phyloP scores from a whole-genome alignment of 805 yeast species.

The Pichia kluyveri region DNA sequence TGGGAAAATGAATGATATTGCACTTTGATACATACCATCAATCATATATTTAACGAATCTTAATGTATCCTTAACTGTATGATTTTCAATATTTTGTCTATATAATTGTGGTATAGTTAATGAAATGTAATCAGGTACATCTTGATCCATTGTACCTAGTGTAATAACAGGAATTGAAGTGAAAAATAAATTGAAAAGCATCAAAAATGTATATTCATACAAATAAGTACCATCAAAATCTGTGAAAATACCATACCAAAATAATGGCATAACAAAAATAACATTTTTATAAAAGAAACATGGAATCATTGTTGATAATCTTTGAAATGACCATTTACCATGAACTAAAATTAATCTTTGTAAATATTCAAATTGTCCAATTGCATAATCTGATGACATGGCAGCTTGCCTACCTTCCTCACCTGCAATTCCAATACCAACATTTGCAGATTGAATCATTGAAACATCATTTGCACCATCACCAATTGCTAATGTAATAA shows the following conservation, averaged over 20 bases:
- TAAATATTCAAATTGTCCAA: conserved; percentile 69
- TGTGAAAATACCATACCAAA: conserved; percentile 67
- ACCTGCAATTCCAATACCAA: conserved; percentile 83
- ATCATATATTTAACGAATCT: conserved; percentile 54
- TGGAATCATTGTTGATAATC: conserved; percentile 72
- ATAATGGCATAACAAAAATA: conserved; percentile 61
- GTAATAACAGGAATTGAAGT: conserved; percentile 73
- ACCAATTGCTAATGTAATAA: conserved; percentile 75
- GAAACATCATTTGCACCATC: conserved; percentile 87
- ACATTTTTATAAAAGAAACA: conserved; percentile 73
- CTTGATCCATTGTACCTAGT: conserved; percentile 68
- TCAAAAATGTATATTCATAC: conserved; percentile 69
- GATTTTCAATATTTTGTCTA: conserved; percentile 48
- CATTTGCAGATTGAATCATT: conserved; percentile 80
- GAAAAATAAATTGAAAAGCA: conserved; percentile 73
- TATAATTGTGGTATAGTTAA: conserved; percentile 64
- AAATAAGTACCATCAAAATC: conserved; percentile 69
- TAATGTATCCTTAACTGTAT: conserved; percentile 51
- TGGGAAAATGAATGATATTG: conserved; percentile 59
- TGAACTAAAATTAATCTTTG: conserved; percentile 61
- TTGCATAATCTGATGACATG: conserved; percentile 77
- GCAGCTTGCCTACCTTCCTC: conserved; percentile 84
- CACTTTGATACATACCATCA: conserved; percentile 69
- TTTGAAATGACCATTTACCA: conserved; percentile 76
- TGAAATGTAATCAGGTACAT: conserved; percentile 56